A percentile compares a stretch with the other conserved stretches of the same genome.
Evolutionary conservation across 2,329 filamentous ascomycete species (phyloP).

Genomic region (Sclerotiophoma versabilis): DNA sequence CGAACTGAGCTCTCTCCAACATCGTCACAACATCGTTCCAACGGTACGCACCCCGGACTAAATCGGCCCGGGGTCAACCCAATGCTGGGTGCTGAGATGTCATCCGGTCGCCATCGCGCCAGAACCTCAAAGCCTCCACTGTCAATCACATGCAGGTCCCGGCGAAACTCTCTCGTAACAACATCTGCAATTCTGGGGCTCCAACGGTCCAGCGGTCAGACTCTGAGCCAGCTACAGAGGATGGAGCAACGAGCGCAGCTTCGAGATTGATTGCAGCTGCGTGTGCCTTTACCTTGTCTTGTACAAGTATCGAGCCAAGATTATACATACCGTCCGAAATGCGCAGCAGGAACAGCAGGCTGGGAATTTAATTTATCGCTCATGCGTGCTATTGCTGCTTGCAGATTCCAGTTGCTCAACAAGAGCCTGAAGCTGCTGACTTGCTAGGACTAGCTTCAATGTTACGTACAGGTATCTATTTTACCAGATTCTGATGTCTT

Average conservation of each 20-base stretch:
- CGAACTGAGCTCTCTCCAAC: background rate
- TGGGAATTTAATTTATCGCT: background rate
- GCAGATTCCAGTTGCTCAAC: conserved; percentile 11
- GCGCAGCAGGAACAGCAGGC: background rate
- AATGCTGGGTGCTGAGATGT: conserved; percentile 15
- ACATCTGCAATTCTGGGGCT: conserved; percentile 19
- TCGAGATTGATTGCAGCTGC: conserved; percentile 1
- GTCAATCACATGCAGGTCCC: conserved; percentile 34
- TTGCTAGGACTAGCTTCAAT: conserved; percentile 21
- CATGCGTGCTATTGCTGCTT: conserved; percentile 12
- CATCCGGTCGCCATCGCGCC: conserved; percentile 7
- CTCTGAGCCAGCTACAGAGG: conserved; percentile 7
- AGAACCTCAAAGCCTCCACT: conserved; percentile 11
- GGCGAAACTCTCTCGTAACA: conserved; percentile 33
- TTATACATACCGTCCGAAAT: conserved; percentile 4
- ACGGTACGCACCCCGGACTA: conserved; percentile 21
- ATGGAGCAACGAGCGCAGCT: conserved; percentile 16
- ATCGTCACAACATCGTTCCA: background rate
- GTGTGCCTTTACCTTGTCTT: background rate
- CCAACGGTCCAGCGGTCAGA: conserved; percentile 4
- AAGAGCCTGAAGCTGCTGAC: conserved; percentile 26
- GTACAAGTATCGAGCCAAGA: conserved; percentile 5
- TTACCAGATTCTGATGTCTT: conserved; percentile 18
- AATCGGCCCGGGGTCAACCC: conserved; percentile 24
- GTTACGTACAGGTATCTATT: conserved; percentile 35